A percentile compares a stretch with the other conserved stretches of the same genome.
These are phyloP conservation scores for Beauveria brongniartii DNA, from an alignment of 2,329 filamentous ascomycete species.

Conservation along the genomic window DNA sequence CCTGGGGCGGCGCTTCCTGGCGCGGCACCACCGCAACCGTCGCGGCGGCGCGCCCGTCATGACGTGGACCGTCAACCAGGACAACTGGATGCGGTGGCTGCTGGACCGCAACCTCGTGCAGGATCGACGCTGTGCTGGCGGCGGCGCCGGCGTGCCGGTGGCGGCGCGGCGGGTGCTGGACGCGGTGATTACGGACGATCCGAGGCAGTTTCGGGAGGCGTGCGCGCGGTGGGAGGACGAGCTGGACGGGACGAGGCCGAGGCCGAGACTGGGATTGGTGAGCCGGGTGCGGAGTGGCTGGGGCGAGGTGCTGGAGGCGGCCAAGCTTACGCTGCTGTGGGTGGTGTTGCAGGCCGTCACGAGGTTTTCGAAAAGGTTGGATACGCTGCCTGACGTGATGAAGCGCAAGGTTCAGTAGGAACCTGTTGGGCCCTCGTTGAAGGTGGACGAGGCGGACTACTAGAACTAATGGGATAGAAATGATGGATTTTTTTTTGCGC, in stretches of 20 bases:
- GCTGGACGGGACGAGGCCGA: slow-evolving; percentile 19
- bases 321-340: slow-evolving; percentile 10
- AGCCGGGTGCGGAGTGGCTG: slow-evolving; percentile 11
- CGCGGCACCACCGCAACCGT: slow-evolving; percentile 37
- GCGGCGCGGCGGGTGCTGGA: slow-evolving; percentile 41
- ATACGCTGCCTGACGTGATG: slow-evolving; percentile 1
- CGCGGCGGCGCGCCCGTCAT: slow-evolving; percentile 41
- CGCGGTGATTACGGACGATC: slow-evolving; percentile 82
- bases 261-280: slow-evolving; percentile 8
- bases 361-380: not conserved
- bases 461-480: no score
- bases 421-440: not conserved
- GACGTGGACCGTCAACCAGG: slow-evolving; percentile 82
- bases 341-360: slow-evolving; percentile 10
- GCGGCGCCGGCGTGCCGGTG: not conserved
- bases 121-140: slow-evolving; percentile 16
- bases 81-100: slow-evolving; percentile 73
- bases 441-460: no score
- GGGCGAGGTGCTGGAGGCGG: not conserved
- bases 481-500: no score
- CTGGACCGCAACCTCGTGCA: slow-evolving; percentile 35
- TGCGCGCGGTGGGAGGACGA: slow-evolving; percentile 34
- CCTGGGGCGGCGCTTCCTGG: slow-evolving; percentile 58
- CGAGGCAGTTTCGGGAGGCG: slow-evolving; percentile 57
- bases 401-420: not conserved